These are phyloP conservation scores for Colletotrichum orbiculare DNA, from an alignment of 2,329 filamentous ascomycete species.

Conservation along the genomic window DNA sequence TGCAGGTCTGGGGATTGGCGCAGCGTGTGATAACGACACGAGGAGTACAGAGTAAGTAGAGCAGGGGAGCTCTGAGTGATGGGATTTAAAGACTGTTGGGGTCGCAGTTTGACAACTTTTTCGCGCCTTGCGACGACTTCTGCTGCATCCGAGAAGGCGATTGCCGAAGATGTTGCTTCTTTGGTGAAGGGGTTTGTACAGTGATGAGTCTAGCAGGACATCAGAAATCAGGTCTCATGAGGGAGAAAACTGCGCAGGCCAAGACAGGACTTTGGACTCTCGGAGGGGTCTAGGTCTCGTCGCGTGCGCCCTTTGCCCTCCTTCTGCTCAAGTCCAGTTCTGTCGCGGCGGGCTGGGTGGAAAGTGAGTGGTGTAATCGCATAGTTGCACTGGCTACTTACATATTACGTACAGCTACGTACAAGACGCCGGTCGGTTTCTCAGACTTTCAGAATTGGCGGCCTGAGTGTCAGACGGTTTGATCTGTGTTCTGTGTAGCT, in stretches of 20 bases:
- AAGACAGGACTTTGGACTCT: not conserved
- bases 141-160: too few species aligned
- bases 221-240: conserved; percentile 15
- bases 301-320: conserved; percentile 3
- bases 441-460: not conserved
- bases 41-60: conserved; percentile 7
- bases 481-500: too few species aligned
- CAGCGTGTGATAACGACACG: conserved; percentile 24
- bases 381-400: conserved; percentile 4
- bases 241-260: conserved; percentile 8
- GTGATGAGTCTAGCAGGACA: not conserved
- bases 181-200: not conserved
- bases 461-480: not conserved
- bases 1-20: conserved; percentile 21
- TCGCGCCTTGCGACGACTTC: too few species aligned
- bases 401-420: conserved; percentile 18
- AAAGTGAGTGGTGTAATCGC: conserved; percentile 2
- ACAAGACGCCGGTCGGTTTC: not conserved
- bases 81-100: conserved; percentile 3
- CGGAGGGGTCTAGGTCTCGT: not conserved
- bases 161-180: not conserved
- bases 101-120: too few species aligned
- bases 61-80: conserved; percentile 13
- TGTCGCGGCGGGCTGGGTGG: conserved; percentile 1
- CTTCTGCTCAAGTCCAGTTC: too few species aligned